Evolutionary conservation across 331 rosid species (phyloP), one percentile per base, ranked within the genome.

Genomic region (Quercus phellos): DNA sequence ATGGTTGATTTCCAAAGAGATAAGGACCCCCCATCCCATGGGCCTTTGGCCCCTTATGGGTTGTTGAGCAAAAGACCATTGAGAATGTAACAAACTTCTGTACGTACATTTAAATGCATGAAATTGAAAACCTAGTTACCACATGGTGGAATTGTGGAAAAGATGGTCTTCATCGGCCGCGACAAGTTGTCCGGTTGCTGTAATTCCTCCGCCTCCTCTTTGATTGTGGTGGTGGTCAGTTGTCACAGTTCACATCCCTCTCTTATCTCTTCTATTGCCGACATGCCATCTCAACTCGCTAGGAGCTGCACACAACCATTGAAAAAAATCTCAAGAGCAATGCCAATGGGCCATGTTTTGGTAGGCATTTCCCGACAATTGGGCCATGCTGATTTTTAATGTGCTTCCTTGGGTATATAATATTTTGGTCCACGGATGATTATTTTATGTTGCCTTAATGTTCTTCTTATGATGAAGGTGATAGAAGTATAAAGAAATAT

Each of bases 61-160:
- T 72, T 75, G 77, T 59, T 72, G 85, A 81, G 66, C 53, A 1
- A 42, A 67, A 51, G 58, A 22, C 29, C 75, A 85, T 53, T 85
- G 73, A 12, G 53, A 82, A 76, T 79, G 78, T 56, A 72, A 73
- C 53, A 6, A 75, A 51, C 54, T 51, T 38, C 58, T 53, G 64
- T 82, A 42, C 83, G 74, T 80, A 63, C 84, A 75, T 76, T 79
- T 24, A 81, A 63, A 64, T 11, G 24, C 32, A 22, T 58, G 27
- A 21, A 4, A 18, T 7, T 18, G 3, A 76, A 7, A 50, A 18
- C 30, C 54, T 60, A 29, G 35, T 19, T 76, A 60, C 19, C 63
- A 67, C 43, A 24, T 1, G 43, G 70, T 27, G 69, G 38, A 29
- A 11, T 69, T 68, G 35, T 46, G 66, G 30, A 4, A 22, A 6